Evolutionary conservation across 2,329 filamentous ascomycete genomes (phyloP), one percentile per base, ranked within the genome.

Genomic region (Penicillium glabrum): DNA sequence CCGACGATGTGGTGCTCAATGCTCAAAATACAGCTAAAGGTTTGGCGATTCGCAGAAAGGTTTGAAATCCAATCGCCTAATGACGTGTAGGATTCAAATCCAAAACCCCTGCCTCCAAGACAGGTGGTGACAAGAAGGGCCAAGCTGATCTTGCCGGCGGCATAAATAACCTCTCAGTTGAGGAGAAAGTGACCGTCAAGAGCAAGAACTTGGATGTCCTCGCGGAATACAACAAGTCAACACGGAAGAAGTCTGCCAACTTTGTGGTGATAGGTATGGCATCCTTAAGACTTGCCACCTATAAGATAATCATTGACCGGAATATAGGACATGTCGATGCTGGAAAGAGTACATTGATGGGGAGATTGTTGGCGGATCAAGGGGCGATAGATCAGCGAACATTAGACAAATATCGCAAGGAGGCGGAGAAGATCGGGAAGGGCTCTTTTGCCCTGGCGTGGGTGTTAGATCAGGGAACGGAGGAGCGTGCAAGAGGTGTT

Each of bases 331-430:
- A 99, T 72, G 95, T 99, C 54, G 95, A 99, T 73, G 93, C 96
- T 51, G 95, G 95, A 51, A 99, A 99, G 76, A 97, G 92, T 72
- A 99, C 95, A 6, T 82, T 99, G 37, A 98, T 99, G 93, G 95
- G 93, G 0, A 87, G 95, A n/a, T 76, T 99, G 27, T 79, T 99
- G 5, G 87, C 93, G 43, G 95, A 99, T 66, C 83, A 96, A 41
- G 89, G 93, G 58, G 89, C 93, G 26, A 87, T 99, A 7, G 90
- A 96, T 64, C 86, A 96, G 70, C 83, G 93, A 58, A 93, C 93
- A 0, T 83, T 99, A 58, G 91, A 96, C 55, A 93, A 89, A 71
- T 93, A 96, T 66, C 85, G 88, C 21, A 89, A 89, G 72, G 93
- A 97, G 76, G 93, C 95, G 0, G 89, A 96, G 66, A 91, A 87